Evolutionary conservation across 257 asterid species (phyloP), one percentile per base, ranked within the genome.

Genomic region (Paulownia fortunei): DNA sequence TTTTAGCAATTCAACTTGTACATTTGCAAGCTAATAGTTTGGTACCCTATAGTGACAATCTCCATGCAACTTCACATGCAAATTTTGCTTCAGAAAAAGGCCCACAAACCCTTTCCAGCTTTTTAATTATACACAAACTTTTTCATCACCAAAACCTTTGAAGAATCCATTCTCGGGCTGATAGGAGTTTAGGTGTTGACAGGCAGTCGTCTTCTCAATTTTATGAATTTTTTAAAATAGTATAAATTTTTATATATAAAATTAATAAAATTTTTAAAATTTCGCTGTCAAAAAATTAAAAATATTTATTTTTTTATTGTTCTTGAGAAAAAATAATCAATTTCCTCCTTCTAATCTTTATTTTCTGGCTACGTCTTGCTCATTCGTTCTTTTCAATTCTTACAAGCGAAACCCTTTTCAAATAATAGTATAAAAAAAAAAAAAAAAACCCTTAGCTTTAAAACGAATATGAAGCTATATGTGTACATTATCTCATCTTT

Each of bases 311-410:
- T n/a, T n/a, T n/a, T n/a, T n/a, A n/a, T n/a, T n/a, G n/a, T n/a
- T n/a, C n/a, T n/a, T n/a, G n/a, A n/a, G n/a, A n/a, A n/a, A n/a
- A n/a, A n/a, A n/a, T n/a, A n/a, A n/a, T n/a, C n/a, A n/a, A n/a
- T n/a, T n/a, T n/a, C n/a, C n/a, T n/a, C n/a, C n/a, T n/a, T n/a
- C n/a, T n/a, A n/a, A n/a, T n/a, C n/a, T n/a, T n/a, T n/a, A n/a
- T n/a, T n/a, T n/a, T n/a, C n/a, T n/a, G n/a, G n/a, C n/a, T n/a
- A n/a, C n/a, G n/a, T n/a, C n/a, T n/a, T n/a, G n/a, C n/a, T n/a
- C 58, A 2, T 36, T 60, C 32, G 80, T 59, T 82, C 69, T 73
- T 73, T 82, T 36, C 60, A 79, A 79, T 64, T 74, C 37, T 58
- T 73, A 73, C 74, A 70, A 30, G 63, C 26, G 13, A 52, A 23